Evolutionary conservation across 108 stramenopile species (phyloP).

Genomic region (Skeletonema costatum): DNA sequence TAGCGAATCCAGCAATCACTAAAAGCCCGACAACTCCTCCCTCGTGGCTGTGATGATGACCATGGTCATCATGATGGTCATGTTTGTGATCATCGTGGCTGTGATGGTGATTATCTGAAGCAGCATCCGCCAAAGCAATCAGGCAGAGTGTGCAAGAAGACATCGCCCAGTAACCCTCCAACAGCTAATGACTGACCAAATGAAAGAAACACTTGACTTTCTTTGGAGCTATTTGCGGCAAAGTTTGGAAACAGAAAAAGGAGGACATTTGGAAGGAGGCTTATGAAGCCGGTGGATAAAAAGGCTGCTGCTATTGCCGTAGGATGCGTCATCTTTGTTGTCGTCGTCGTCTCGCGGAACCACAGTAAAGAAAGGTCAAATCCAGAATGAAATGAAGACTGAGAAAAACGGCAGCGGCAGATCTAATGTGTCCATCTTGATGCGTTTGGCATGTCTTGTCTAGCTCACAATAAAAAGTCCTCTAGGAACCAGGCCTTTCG

Average conservation of each 20-base stretch:
- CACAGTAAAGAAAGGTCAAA: too few relatives aligned
- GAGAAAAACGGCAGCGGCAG: too few relatives aligned
- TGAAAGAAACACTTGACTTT: slow-evolving; percentile 45
- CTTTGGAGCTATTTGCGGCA: slow-evolving; percentile 28
- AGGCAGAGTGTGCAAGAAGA: slow-evolving; percentile 83
- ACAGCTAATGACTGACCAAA: slow-evolving; percentile 82
- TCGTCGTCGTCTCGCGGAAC: not conserved
- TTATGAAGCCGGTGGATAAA: slow-evolving; percentile 60
- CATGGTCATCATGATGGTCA: slow-evolving; percentile 1
- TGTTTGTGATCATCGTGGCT: not conserved
- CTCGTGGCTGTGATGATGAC: slow-evolving; percentile 11
- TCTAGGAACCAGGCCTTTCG: too few relatives aligned
- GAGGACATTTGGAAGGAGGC: slow-evolving; percentile 83
- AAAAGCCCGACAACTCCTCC: slow-evolving; percentile 63
- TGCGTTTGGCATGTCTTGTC: too few relatives aligned
- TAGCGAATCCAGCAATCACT: slow-evolving; percentile 68
- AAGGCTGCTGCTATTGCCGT: slow-evolving; percentile 52
- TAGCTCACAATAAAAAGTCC: not conserved
- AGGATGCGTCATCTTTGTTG: slow-evolving; percentile 17
- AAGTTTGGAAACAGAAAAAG: slow-evolving; percentile 76
- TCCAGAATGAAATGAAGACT: too few relatives aligned
- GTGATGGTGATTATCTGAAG: not conserved
- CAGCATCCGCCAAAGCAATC: slow-evolving; percentile 53
- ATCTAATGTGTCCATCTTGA: too few relatives aligned
- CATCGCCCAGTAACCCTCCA: slow-evolving; percentile 85